Base-by-base conservation (phyloP, 371 early-diverging fungal genomes). In the Coemansia sp. region DNA sequence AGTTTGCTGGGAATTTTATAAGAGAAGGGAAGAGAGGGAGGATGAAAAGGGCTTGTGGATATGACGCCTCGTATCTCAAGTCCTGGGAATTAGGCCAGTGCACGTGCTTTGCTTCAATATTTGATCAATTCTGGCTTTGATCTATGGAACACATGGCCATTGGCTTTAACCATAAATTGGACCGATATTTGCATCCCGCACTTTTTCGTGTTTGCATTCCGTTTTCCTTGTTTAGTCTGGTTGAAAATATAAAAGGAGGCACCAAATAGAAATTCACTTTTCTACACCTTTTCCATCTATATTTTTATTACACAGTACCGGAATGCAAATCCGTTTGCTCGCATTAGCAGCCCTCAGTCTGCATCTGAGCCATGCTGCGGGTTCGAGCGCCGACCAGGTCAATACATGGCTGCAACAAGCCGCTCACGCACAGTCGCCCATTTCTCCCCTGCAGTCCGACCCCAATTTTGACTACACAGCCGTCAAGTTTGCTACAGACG, bases 401-500 rank as follows among this genome's bases (percentile, higher is more conserved):
- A 36, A 28, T n/a, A 15, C 51, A 12, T 78, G 78, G 76, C 39
- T 41, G 17, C 36, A 26, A 1, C 75, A 66, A 26, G 72, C 75
- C 1, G 60, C 67, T 2, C 13, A 29, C 12, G 66, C 52, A 12
- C 49, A 62, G 9, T 41, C 66, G 17, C 44, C 67, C 9, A 60
- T 71, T 3, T 72, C 78, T 15, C 12, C 3, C 4, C 3, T 21
- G 11, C 78, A 72, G 32, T 29, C 65, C 0, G 80, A 79, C 58
- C 62, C 70, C 0, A 36, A 11, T 12, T 79, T 67, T 46, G 55
- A 77, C 28, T 79, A 80, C 65, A 63, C 66, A 1, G 73, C 74
- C 1, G 64, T 73, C 28, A 79, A 80, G 55, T 79, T 79, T 44
- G 55, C 55, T 8, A 9, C 36, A 32, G 11, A 40, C 9, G 3